Base-by-base conservation (phyloP, 2,329 filamentous ascomycete species). In the Beauveria sp. region DNA sequence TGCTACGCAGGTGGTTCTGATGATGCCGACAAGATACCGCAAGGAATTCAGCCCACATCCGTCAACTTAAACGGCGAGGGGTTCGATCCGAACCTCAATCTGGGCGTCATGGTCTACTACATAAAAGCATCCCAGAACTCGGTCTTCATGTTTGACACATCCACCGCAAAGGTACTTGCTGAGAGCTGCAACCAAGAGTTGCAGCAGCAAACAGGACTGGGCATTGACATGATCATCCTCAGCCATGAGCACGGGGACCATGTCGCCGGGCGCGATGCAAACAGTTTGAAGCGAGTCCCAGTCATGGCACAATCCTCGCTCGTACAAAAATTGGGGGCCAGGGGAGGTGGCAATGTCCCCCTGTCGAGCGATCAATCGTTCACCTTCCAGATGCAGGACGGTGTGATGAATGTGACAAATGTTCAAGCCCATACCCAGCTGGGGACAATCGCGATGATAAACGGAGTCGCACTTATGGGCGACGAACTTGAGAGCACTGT, bases 41-140 rank as follows among this genome's bases (percentile, higher is more conserved):
- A 26, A 6, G 54, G 54, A 2, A 49, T 57, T 20, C 54, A 57
- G 43, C 54, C 54, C n/a, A 48, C 2, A 20, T 38, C 43, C 18
- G 54, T 57, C 18, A 57, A 57, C 14, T 16, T 57, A 1, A 20
- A 31, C 43, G 24, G n/a, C n/a, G 54, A 57, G 28, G 54, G 43
- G 7, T 57, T 56, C 54, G 54, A 57, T 48, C 54, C 54, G 12
- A 48, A 57, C 54, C 54, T 57, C 2, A 31, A 57, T 20, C 7
- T 57, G 26, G 54, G 54, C 20, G 54, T 57, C 28, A 57, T 57
- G 54, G 54, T 57, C 20, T 57, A 57, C 54, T 57, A 57, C 28
- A n/a, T 57, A 7, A 57, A 40, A 38, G 28, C 54, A 5, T 57
- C 54, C 3, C 54, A 12, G 10, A 57, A 38, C 28, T 49, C 54